Evolutionary conservation across 805 yeast genomes (phyloP).

Genomic region (Danielozyma ontarioensis): DNA sequence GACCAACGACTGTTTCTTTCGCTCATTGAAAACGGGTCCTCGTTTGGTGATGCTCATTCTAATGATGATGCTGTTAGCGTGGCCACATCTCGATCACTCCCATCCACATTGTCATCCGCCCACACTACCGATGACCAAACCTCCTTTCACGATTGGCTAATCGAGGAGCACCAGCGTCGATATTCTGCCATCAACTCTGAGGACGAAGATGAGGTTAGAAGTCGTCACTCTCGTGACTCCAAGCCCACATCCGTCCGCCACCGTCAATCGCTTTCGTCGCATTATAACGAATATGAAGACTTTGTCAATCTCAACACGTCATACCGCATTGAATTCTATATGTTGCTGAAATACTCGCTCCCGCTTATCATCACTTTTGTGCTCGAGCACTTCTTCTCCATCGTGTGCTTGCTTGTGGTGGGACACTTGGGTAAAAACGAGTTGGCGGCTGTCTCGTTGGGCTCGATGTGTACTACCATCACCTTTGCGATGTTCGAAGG

Average conservation of each 20-base stretch:
- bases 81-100: slow-evolving; percentile 35
- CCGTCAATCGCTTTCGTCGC: background rate
- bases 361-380: slow-evolving; percentile 39
- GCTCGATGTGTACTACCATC: slow-evolving; percentile 40
- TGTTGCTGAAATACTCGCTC: slow-evolving; percentile 27
- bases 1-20: slow-evolving; percentile 42
- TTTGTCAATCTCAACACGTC: slow-evolving; percentile 26
- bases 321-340: slow-evolving; percentile 19
- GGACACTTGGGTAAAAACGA: slow-evolving; percentile 42
- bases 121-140: slow-evolving; percentile 33
- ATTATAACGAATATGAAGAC: slow-evolving; percentile 21
- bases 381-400: slow-evolving; percentile 39
- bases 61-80: slow-evolving; percentile 32
- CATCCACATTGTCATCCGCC: slow-evolving; percentile 34
- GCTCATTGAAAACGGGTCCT: slow-evolving; percentile 31
- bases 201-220: slow-evolving; percentile 1
- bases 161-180: slow-evolving; percentile 26
- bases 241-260: slow-evolving; percentile 1
- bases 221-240: no score
- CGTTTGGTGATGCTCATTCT: slow-evolving; percentile 16
- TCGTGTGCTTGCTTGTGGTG: slow-evolving; percentile 38
- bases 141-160: slow-evolving; percentile 38
- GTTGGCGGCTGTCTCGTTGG: slow-evolving; percentile 42
- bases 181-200: slow-evolving; percentile 1
- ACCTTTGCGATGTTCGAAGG: slow-evolving; percentile 43